Evolutionary conservation across 192 early-diverging fungal species (phyloP), one percentile per base, ranked within the genome.

Genomic region (Backusella westeae): DNA sequence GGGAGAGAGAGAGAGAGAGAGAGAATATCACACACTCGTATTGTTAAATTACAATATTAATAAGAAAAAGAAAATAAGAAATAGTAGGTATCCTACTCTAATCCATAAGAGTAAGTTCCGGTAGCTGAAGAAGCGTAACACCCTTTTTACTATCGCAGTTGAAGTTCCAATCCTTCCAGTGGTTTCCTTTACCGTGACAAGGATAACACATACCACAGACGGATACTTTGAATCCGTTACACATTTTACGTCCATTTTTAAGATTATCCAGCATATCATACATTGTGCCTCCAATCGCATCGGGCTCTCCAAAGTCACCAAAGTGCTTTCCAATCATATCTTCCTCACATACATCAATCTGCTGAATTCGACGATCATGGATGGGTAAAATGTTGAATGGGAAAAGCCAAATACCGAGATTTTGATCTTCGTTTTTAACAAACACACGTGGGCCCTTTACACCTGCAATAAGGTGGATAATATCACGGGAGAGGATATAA

Each of bases 311-410:
- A 34, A 78, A 78, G 41, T 87, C 87, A 63, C 82, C 83, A 67
- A 90, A 90, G 72, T 87, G 89, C 52, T 90, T 90, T 12, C 85
- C 89, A 76, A 90, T 87, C 89, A 90, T 86, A 63, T 90, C 89
- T 53, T 90, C 81, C 67, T 90, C 89, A 66, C 89, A 90, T 15
- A 87, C 89, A 74, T 90, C 86, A 77, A 84, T 84, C 36, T 90
- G 87, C 63, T 90, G 89, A 66, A 90, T 90, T 19, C 89, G 83
- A 29, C 76, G 80, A 66, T 90, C 89, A 67, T 88, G 87, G 53
- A 88, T 88, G 1, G 89, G 89, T 59, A 79, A 76, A 66, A 90
- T 85, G 39, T 90, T 90, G 66, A 85, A 88, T 8, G 89, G 77
- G 69, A 87, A 87, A 12, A 90, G 81, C 89, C 89, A 90, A 17